Evolutionary conservation across 1,139 yeast genomes (phyloP), one percentile per base, ranked within the genome.

Genomic region (Candida buenavistaensis): DNA sequence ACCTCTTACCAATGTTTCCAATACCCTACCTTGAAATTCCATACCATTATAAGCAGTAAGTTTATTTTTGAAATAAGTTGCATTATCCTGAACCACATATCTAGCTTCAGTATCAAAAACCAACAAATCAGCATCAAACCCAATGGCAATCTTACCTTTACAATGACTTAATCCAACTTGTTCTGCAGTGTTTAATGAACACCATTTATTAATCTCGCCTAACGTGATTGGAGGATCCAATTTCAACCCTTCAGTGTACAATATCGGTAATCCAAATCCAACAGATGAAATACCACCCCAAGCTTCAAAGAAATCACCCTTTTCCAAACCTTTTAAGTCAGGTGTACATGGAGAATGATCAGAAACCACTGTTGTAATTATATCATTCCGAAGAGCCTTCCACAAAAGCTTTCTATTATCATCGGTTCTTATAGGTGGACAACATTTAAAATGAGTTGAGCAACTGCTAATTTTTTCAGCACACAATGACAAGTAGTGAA

Each of bases 201-300:
- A 84, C 95, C 96, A 86, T 46, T 67, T 67, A 30, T 78, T 78
- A 38, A 89, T 81, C 43, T 85, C 88, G 2, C 66, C 62, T 12
- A 87, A 57, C 0, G 77, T 52, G 12, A 82, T 67, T 13, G 78
- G 80, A 2, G 81, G 78, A 11, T 59, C 40, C 38, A 75, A 62
- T 48, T 75, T 72, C 36, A 63, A 61, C 6, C 90, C 89, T 49
- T 83, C 89, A 1, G 96, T 85, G 70, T 75, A 81, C 38, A 90
- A 62, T 28, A 89, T 72, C 0, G 95, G 85, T 36, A 90, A 71
- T 0, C 97, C 97, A 34, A 89, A 77, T 0, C 97, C 97, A 17
- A 90, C 94, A 2, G 96, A 85, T 2, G 95, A 75, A 33, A 90
- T 88, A n/a, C 97, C 97, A 31, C 97, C 97, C 97, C 97, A 90